Evolutionary conservation across 2,329 filamentous ascomycete species (phyloP), one percentile per base, ranked within the genome.

Genomic region (Penicillium decumbens): DNA sequence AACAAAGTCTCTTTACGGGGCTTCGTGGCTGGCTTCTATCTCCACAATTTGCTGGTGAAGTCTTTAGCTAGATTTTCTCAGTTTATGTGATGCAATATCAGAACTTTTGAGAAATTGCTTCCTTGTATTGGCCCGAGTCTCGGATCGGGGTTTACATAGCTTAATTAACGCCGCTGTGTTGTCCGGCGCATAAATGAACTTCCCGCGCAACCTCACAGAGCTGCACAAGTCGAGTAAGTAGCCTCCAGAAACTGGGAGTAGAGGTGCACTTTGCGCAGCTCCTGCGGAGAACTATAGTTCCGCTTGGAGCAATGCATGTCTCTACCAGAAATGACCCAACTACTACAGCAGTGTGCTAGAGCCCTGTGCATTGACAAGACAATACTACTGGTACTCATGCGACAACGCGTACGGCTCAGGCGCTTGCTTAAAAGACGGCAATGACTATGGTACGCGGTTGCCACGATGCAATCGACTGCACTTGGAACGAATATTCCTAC

Each of bases 281-380:
- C 20, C 4, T 23, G 15, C 4, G 20, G 20, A 23, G 20, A 23
- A 23, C 20, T 23, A 23, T 23, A 23, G 20, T 23, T 23, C 4
- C 20, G 20, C 4, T 23, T 3, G 20, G 20, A 23, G 4, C 20
- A 23, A 23, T 23, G 20, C 4, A 23, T 23, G 20, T 23, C 20
- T 23, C 20, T 1, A 3, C 20, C 4, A 23, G 20, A 23, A 23
- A 23, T 23, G 20, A 3, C 20, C 4, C 3, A 23, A 4, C 20
- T 4, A 23, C 20, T 23, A 23, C 4, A 23, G 20, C 20, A 23
- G 20, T 4, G 20, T 4, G 20, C 20, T 23, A 23, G 58, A 1
- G 73, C 72, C 1, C 80, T 80, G 10, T 82, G 80, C 68, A 76
- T 72, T 2, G 74, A 75, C 45, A 72, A 82, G 53, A 72, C 65